Percentiles rank a stretch among this genome's conserved stretches.
phyloP scores from a whole-genome alignment of 768 basidiomycete species.

The Grammothele lineata region DNA sequence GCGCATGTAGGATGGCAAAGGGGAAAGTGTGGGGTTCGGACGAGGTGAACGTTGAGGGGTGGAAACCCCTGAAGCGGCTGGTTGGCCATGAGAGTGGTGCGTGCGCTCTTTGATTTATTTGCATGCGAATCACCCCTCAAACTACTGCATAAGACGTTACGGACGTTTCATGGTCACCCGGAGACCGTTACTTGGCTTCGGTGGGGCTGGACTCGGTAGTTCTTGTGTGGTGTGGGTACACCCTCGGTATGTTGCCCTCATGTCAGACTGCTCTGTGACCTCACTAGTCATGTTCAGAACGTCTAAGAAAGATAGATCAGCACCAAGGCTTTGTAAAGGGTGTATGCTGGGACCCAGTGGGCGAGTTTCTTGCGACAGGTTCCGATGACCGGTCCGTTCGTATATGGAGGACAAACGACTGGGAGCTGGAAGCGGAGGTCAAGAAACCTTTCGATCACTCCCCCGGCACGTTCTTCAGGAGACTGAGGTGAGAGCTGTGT shows the following conservation, averaged over 20 bases:
- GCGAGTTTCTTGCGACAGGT: constrained; percentile 95
- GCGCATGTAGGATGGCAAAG: constrained; percentile 55
- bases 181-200: constrained; percentile 88
- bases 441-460: constrained; percentile 90
- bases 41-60: constrained; percentile 94
- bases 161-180: constrained; percentile 93
- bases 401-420: constrained; percentile 93
- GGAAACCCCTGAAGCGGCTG: constrained; percentile 90
- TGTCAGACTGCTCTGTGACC: background rate
- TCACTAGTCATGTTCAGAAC: constrained; percentile 61
- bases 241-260: constrained; percentile 56
- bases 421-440: constrained; percentile 81
- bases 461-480: constrained; percentile 90
- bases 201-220: constrained; percentile 91
- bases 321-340: constrained; percentile 98
- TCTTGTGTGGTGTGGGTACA: constrained; percentile 91
- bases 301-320: constrained; percentile 75
- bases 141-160: constrained; percentile 86
- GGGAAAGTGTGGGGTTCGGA: constrained; percentile 93
- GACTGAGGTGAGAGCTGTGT: constrained; percentile 82
- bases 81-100: constrained; percentile 93
- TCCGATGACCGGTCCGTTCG: constrained; percentile 96
- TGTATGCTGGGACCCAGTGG: constrained; percentile 98
- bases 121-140: too few species aligned
- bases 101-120: too few species aligned